A percentile compares a stretch with the other conserved stretches of the same genome.
Conservation (phyloP, 78 protist species). For the Polysphondylium violaceum region DNA sequence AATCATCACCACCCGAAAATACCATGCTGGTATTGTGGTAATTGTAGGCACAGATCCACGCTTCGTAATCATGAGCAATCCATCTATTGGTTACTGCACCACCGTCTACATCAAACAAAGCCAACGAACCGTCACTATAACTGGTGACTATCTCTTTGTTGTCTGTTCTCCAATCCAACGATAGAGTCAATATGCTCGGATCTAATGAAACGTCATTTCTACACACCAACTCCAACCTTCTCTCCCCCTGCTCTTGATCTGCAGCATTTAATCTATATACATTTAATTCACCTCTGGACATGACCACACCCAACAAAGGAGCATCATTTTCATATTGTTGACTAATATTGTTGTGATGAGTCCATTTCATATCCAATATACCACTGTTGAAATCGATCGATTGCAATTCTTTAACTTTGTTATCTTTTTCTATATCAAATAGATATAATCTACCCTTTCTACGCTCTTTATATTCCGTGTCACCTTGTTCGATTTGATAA, state of each 20-base stretch:
- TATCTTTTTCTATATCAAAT: slow-evolving; percentile 16
- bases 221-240: neutral
- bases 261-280: neutral
- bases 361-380: slow-evolving; percentile 88
- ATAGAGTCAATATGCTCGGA: slow-evolving; percentile 62
- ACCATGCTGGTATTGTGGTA: slow-evolving; percentile 37
- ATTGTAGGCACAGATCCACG: slow-evolving; percentile 86
- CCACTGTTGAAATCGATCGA: slow-evolving; percentile 55
- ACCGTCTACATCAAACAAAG: neutral
- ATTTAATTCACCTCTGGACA: slow-evolving; percentile 64
- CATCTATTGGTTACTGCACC: neutral
- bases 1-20: slow-evolving; percentile 87
- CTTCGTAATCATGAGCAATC: slow-evolving; percentile 86
- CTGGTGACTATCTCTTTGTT: slow-evolving; percentile 1
- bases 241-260: neutral
- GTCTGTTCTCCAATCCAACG: slow-evolving; percentile 80
- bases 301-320: slow-evolving; percentile 16
- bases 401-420: slow-evolving; percentile 10
- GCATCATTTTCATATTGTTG: neutral
- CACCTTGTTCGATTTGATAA: slow-evolving; percentile 73
- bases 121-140: slow-evolving; percentile 62
- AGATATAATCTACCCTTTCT: slow-evolving; percentile 70
- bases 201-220: neutral
- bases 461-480: slow-evolving; percentile 54
- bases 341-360: neutral